Evolutionary conservation across 176 grass and related monocot genomes (phyloP).

Genomic region (Bolboschoenus planiculmis): DNA sequence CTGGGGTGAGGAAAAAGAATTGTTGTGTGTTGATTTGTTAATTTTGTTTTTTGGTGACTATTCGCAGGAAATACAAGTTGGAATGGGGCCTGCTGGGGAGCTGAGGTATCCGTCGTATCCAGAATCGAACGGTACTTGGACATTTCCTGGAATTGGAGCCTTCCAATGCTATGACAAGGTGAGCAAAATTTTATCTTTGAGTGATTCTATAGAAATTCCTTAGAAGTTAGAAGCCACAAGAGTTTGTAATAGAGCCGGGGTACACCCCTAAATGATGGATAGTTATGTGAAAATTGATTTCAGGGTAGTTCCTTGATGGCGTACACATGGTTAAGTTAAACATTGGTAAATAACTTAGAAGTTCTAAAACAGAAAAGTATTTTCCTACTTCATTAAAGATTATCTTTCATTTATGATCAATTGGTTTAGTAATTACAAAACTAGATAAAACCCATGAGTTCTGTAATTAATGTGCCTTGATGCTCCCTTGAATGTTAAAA

Average conservation of each 20-base stretch:
- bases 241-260: background rate
- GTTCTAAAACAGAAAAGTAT: background rate
- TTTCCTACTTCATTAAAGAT: background rate
- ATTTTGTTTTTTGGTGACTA: background rate
- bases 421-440: background rate
- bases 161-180: conserved; percentile 85
- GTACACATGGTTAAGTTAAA: background rate
- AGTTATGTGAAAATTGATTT: background rate
- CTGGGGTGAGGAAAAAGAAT: background rate
- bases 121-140: conserved; percentile 56
- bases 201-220: background rate
- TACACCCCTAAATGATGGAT: background rate
- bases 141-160: conserved; percentile 64
- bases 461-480: background rate
- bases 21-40: background rate
- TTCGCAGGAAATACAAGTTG: conserved; percentile 72
- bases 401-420: background rate
- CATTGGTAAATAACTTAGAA: background rate
- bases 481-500: background rate
- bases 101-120: conserved; percentile 84
- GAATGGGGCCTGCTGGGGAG: conserved; percentile 77
- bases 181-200: background rate
- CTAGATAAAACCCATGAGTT: background rate
- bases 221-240: background rate
- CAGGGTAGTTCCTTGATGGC: background rate